Evolutionary conservation across 2,329 filamentous ascomycete genomes (phyloP).

Genomic region (Colletotrichum magnum): DNA sequence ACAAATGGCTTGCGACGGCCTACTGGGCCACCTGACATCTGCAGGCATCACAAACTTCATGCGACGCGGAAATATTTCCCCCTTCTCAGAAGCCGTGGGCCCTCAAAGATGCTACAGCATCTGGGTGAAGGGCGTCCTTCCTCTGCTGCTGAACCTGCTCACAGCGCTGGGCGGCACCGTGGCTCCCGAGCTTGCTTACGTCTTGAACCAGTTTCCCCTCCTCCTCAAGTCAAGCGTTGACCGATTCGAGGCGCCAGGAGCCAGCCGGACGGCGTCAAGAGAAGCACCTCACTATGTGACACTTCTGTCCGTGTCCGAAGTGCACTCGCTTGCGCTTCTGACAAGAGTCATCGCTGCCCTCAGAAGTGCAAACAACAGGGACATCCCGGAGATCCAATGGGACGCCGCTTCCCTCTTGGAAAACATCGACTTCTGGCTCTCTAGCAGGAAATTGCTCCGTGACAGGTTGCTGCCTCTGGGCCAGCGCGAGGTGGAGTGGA

Average conservation of each 20-base stretch:
- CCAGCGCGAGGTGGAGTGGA: conserved; percentile 78
- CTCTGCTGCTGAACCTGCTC: conserved; percentile 89
- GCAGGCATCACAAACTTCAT: conserved; percentile 86
- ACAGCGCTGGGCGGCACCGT: conserved; percentile 85
- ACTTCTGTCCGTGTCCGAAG: conserved; percentile 80
- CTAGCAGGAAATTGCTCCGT: conserved; percentile 76
- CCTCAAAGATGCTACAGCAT: conserved; percentile 85
- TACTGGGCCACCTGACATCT: conserved; percentile 83
- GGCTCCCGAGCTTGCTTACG: conserved; percentile 86
- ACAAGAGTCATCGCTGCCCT: conserved; percentile 79
- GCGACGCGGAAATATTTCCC: conserved; percentile 78
- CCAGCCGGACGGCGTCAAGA: conserved; percentile 64
- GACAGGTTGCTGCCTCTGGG: conserved; percentile 82
- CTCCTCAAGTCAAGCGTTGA: conserved; percentile 81
- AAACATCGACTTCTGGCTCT: conserved; percentile 86
- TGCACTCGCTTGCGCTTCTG: conserved; percentile 83
- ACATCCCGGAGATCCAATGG: conserved; percentile 82
- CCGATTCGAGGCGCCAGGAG: conserved; percentile 75
- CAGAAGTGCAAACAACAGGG: conserved; percentile 75
- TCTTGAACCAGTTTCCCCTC: conserved; percentile 89
- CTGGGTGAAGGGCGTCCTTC: conserved; percentile 90
- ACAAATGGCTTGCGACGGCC: conserved; percentile 88
- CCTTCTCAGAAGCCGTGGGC: conserved; percentile 80
- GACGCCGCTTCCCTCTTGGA: conserved; percentile 81
- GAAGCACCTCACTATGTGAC: conserved; percentile 76